Percentiles rank a stretch among this genome's conserved stretches.
phyloP scores from a whole-genome alignment of 371 early-diverging fungal genomes.

The Saksenaea vasiformis region DNA sequence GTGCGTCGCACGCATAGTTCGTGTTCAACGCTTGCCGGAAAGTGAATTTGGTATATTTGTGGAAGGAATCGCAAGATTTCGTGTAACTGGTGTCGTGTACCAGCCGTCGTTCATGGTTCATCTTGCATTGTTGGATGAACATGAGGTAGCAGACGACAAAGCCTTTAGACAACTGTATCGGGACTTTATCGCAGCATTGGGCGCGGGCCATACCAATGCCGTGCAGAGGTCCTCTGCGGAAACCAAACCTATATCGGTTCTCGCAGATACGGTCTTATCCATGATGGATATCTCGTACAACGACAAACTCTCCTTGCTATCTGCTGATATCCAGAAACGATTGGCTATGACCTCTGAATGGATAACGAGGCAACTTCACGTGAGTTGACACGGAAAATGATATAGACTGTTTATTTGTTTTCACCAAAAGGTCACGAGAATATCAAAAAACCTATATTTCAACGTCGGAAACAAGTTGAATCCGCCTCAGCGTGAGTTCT shows the following conservation, averaged over 20 bases:
- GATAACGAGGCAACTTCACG: slow-evolving; percentile 80
- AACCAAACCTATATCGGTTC: slow-evolving; percentile 58
- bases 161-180: slow-evolving; percentile 62
- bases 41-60: slow-evolving; percentile 42
- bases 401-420: not conserved
- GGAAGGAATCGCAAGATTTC: slow-evolving; percentile 42
- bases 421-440: slow-evolving; percentile 60
- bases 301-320: slow-evolving; percentile 71
- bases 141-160: slow-evolving; percentile 55
- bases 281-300: slow-evolving; percentile 74
- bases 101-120: slow-evolving; percentile 1
- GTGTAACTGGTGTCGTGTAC: slow-evolving; percentile 22
- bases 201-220: not conserved
- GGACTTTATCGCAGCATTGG: slow-evolving; percentile 35
- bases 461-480: slow-evolving; percentile 79
- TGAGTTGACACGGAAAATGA: slow-evolving; percentile 18
- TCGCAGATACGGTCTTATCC: slow-evolving; percentile 75
- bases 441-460: slow-evolving; percentile 78
- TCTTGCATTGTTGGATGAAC: not conserved
- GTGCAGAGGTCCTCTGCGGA: slow-evolving; percentile 64
- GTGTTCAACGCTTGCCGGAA: slow-evolving; percentile 39
- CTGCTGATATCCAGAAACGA: slow-evolving; percentile 59
- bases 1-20: slow-evolving; percentile 45
- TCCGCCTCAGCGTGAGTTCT: slow-evolving; percentile 81
- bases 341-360: slow-evolving; percentile 63